Evolutionary conservation across 2,329 filamentous ascomycete genomes (phyloP).

Genomic region (Emmonsia crescens): DNA sequence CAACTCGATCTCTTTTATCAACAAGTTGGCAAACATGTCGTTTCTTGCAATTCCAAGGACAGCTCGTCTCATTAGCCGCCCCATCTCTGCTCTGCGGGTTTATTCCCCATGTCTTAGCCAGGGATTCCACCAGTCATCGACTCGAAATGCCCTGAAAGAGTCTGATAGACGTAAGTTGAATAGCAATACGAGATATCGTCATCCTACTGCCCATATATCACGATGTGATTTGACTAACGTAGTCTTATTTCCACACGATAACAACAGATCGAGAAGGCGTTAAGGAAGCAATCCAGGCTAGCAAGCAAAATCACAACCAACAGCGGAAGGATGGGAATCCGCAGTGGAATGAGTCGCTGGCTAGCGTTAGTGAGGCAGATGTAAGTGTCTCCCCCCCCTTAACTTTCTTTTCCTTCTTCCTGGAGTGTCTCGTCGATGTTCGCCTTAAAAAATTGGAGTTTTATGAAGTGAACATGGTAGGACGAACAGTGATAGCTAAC

Average conservation of each 20-base stretch:
- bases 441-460: background rate
- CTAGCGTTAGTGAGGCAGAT: conserved; percentile 67
- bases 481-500: conserved; percentile 4
- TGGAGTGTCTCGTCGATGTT: background rate
- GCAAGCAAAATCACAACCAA: conserved; percentile 53
- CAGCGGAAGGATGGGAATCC: conserved; percentile 49
- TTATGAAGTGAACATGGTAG: background rate
- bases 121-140: conserved; percentile 21
- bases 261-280: conserved; percentile 32
- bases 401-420: background rate
- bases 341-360: conserved; percentile 68
- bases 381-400: conserved; percentile 34
- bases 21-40: conserved; percentile 21
- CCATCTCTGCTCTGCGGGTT: conserved; percentile 1
- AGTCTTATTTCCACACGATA: background rate
- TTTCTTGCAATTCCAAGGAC: conserved; percentile 22
- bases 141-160: conserved; percentile 24
- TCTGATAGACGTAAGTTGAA: conserved; percentile 23
- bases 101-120: conserved; percentile 1
- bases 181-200: background rate
- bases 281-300: conserved; percentile 33
- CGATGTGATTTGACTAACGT: background rate
- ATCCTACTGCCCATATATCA: background rate
- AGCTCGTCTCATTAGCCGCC: conserved; percentile 14
- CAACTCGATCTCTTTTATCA: background rate